Percentiles rank a stretch among this genome's conserved stretches.
phyloP scores from a whole-genome alignment of 2,329 filamentous ascomycete species.

The Colletotrichum caudatum region DNA sequence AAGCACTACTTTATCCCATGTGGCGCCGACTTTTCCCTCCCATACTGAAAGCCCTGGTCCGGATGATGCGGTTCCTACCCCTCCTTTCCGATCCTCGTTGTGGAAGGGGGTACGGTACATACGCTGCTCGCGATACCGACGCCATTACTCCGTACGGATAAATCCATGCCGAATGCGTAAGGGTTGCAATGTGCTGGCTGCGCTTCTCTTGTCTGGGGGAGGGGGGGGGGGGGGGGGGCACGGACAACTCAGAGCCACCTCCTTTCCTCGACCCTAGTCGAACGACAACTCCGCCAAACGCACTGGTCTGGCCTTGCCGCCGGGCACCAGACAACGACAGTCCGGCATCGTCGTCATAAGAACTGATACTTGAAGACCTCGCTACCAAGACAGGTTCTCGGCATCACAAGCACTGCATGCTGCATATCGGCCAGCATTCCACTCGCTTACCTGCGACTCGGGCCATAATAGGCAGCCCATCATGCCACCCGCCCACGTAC shows the following conservation, averaged over 20 bases:
- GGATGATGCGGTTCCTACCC: constrained; percentile 31
- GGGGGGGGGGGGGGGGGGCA: background rate
- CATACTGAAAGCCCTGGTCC: constrained; percentile 21
- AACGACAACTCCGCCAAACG: constrained; percentile 28
- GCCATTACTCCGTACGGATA: constrained; percentile 20
- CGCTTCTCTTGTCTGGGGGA: constrained; percentile 15
- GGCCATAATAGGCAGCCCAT: constrained; percentile 17
- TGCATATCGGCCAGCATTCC: constrained; percentile 14
- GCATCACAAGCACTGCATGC: constrained; percentile 21
- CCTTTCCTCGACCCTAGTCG: constrained; percentile 23
- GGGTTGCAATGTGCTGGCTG: constrained; percentile 43
- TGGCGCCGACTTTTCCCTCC: constrained; percentile 19
- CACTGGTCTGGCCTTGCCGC: constrained; percentile 33
- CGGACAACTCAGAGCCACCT: constrained; percentile 42
- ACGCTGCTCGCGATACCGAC: constrained; percentile 13
- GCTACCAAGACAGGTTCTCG: constrained; percentile 12
- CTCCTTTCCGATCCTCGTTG: constrained; percentile 10
- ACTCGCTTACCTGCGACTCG: constrained; percentile 11
- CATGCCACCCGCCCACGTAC: constrained; percentile 9
- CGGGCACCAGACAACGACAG: constrained; percentile 12
- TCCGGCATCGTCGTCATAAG: constrained; percentile 21
- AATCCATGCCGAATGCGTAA: constrained; percentile 31
- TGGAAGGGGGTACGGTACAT: constrained; percentile 21
- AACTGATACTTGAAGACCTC: constrained; percentile 1
- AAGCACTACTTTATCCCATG: constrained; percentile 19